phyloP scores from a whole-genome alignment of 352 stramenopile species.

The Pythium brassicae region DNA sequence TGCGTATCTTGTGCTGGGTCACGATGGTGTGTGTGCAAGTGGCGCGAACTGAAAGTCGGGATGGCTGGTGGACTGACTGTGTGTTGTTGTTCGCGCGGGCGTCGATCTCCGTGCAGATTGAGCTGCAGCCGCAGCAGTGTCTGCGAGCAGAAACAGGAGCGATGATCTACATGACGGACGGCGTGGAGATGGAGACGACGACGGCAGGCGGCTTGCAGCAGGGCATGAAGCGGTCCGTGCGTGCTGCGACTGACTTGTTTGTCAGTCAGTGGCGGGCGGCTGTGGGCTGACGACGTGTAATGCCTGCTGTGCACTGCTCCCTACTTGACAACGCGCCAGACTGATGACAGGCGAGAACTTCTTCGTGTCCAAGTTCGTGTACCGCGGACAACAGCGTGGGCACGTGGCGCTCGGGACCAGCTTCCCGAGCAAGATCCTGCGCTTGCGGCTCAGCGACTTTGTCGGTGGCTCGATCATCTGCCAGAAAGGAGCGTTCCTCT shows the following conservation, averaged over 20 bases:
- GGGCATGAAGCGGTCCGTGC: constrained; percentile 76
- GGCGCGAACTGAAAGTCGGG: background rate
- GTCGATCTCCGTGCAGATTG: constrained; percentile 33
- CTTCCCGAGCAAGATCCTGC: constrained; percentile 89
- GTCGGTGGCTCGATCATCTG: constrained; percentile 83
- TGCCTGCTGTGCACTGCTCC: background rate
- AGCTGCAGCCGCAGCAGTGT: constrained; percentile 88
- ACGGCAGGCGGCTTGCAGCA: constrained; percentile 88
- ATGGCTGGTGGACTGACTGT: background rate
- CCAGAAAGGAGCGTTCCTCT: constrained; percentile 91
- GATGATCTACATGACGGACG: constrained; percentile 96
- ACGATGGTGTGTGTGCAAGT: background rate
- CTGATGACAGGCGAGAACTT: constrained; percentile 82
- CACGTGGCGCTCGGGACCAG: constrained; percentile 89
- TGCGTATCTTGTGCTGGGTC: constrained; percentile 27
- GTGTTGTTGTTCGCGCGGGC: background rate
- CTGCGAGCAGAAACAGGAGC: constrained; percentile 90
- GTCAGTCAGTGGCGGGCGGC: too few species aligned
- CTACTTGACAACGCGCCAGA: constrained; percentile 15
- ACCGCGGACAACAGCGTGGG: constrained; percentile 53
- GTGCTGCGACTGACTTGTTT: background rate
- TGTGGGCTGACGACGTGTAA: too few species aligned
- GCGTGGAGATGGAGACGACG: constrained; percentile 88
- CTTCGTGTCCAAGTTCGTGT: constrained; percentile 73
- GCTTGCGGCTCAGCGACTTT: constrained; percentile 87